These are phyloP conservation scores for Shiraia bambusicola DNA, from an alignment of 2,329 filamentous ascomycete genomes.

Conservation along the genomic window DNA sequence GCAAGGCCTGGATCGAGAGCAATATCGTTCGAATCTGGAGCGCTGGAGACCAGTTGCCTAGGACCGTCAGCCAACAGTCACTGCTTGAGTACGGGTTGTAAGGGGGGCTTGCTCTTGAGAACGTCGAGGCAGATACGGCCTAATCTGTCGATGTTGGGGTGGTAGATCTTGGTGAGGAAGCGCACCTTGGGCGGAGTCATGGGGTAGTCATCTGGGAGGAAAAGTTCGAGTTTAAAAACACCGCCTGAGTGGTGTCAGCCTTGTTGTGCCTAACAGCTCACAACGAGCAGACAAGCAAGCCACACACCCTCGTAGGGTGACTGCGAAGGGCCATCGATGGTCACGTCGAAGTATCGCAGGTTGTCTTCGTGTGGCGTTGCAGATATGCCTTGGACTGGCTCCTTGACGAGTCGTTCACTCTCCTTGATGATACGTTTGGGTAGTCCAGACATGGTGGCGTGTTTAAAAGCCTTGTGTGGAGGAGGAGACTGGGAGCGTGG, in stretches of 20 bases:
- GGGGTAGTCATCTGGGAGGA: constrained; percentile 96
- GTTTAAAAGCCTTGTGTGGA: no score
- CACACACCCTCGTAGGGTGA: constrained; percentile 90
- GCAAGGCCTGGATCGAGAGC: constrained; percentile 94
- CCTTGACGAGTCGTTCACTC: constrained; percentile 93
- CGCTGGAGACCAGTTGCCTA: constrained; percentile 98
- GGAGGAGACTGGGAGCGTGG: no score
- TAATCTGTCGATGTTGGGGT: constrained; percentile 97
- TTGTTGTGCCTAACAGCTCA: not conserved
- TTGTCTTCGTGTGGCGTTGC: constrained; percentile 96
- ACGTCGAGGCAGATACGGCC: constrained; percentile 97
- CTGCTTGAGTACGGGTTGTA: not conserved
- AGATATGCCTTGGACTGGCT: constrained; percentile 95
- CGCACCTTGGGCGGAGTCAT: constrained; percentile 99
- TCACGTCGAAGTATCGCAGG: constrained; percentile 96
- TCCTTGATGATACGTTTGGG: constrained; percentile 98
- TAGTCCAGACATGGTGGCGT: constrained; percentile 58
- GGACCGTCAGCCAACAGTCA: constrained; percentile 9
- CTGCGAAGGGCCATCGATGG: constrained; percentile 86
- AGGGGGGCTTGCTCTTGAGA: constrained; percentile 74
- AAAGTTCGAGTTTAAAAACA: constrained; percentile 94
- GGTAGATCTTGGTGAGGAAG: constrained; percentile 98
- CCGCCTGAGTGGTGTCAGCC: constrained; percentile 57
- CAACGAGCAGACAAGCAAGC: not conserved
- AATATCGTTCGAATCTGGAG: constrained; percentile 97